These are phyloP conservation scores for Grifola frondosa DNA, from an alignment of 1,284 basidiomycete species.

Conservation along the genomic window DNA sequence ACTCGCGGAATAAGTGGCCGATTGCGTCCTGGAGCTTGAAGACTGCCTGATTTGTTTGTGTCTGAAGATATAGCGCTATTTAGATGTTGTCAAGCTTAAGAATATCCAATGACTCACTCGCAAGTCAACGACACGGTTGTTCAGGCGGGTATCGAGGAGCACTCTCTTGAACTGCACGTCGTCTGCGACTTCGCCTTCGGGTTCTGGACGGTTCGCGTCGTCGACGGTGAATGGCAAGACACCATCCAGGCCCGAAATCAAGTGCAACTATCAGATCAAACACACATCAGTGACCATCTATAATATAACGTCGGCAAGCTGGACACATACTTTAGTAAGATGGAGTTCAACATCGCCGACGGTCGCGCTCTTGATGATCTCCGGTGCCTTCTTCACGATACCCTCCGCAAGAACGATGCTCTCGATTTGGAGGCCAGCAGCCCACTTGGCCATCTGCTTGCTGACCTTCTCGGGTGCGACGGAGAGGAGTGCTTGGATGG, in stretches of 20 bases:
- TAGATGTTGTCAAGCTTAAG: not conserved
- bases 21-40: constrained; percentile 92
- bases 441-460: constrained; percentile 98
- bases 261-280: constrained; percentile 60
- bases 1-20: constrained; percentile 86
- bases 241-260: constrained; percentile 76
- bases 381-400: constrained; percentile 78
- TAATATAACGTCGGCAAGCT: not conserved
- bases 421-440: constrained; percentile 77
- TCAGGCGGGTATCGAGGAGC: constrained; percentile 88
- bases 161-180: constrained; percentile 76
- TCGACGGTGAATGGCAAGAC: constrained; percentile 91
- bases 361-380: constrained; percentile 89
- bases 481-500: constrained; percentile 86
- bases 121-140: constrained; percentile 94
- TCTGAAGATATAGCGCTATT: constrained; percentile 47
- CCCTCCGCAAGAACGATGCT: constrained; percentile 92
- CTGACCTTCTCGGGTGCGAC: constrained; percentile 83
- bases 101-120: constrained; percentile 52
- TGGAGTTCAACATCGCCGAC: constrained; percentile 89
- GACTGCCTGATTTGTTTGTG: constrained; percentile 94
- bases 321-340: constrained; percentile 64
- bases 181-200: constrained; percentile 61
- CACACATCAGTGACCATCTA: not conserved
- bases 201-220: constrained; percentile 86